A percentile compares a stretch with the other conserved stretches of the same genome.
Evolutionary conservation across 805 yeast genomes (phyloP).

Genomic region (Starmerella gropengiesseri): DNA sequence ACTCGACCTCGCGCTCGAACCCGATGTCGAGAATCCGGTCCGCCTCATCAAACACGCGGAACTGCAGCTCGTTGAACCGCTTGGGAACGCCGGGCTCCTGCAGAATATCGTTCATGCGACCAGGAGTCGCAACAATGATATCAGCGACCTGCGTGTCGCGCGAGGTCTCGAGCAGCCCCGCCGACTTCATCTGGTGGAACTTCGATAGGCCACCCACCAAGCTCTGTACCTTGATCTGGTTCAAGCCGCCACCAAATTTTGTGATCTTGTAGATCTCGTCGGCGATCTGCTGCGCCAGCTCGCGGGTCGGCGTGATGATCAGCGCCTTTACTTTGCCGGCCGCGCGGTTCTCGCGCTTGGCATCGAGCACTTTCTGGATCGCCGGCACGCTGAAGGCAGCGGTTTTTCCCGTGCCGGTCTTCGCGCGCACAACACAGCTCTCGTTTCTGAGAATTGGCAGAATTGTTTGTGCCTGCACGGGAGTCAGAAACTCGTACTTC

Average conservation of each 20-base stretch:
- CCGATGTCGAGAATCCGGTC: constrained; percentile 78
- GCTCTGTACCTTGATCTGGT: constrained; percentile 35
- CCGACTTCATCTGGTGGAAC: constrained; percentile 30
- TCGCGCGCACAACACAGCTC: constrained; percentile 78
- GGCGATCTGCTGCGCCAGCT: constrained; percentile 73
- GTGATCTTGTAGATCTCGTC: constrained; percentile 46
- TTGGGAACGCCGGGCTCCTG: constrained; percentile 36
- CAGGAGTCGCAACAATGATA: constrained; percentile 81
- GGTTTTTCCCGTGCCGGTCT: constrained; percentile 93
- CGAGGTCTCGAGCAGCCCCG: constrained; percentile 31
- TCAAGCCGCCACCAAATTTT: constrained; percentile 28
- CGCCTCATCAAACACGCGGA: constrained; percentile 81
- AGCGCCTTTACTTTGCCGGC: constrained; percentile 41
- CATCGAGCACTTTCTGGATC: constrained; percentile 43
- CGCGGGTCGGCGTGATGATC: constrained; percentile 82
- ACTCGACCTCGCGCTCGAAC: constrained; percentile 50
- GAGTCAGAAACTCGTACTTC: constrained; percentile 28
- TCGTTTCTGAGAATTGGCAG: constrained; percentile 62
- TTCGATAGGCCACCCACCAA: constrained; percentile 60
- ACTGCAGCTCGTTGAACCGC: constrained; percentile 43
- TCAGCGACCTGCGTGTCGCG: constrained; percentile 27
- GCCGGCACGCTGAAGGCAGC: constrained; percentile 79
- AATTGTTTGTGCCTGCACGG: constrained; percentile 32
- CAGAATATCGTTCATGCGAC: constrained; percentile 60
- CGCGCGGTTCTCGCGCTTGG: constrained; percentile 25